Base-by-base conservation (phyloP, 352 stramenopile species). In the Globisporangium rhizosaccharum region DNA sequence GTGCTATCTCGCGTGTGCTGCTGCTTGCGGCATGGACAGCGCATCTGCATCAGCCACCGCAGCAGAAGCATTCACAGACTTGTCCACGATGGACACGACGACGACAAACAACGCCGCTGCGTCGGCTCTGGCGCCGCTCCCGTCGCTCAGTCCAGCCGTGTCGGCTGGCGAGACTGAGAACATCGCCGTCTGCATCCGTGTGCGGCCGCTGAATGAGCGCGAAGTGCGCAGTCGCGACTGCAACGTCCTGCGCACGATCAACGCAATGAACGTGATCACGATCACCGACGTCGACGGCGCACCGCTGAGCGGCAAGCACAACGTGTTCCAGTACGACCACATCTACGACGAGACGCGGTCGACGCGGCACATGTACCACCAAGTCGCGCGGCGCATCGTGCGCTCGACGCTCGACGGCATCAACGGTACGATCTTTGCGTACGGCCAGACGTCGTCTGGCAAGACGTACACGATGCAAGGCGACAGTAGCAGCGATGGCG, bases 401-500 rank as follows among this genome's bases (percentile, higher is more conserved):
- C 67, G 55, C 42, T 93, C 81, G n/a, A 73, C 80, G 37, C 63
- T 93, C 25, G 57, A 73, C 44, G 82, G 82, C 36, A 91, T 93
- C 67, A 93, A 94, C 66, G 84, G 84, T 23, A 91, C 80, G 37
- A 88, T 98, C 59, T 98, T 99, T 77, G 93, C 95, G 12, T 98
- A 98, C 72, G 96, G 96, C 14, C 95, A 98, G 79, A 99, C 96
- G 39, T 96, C 81, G 17, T 93, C 80, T 2, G 96, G 96, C 37
- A 99, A 99, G 73, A 98, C 97, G 26, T 97, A 85, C 70, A 99
- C 96, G 2, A 99, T 99, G 96, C 90, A 98, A 63, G 96, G 96
- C 46, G 57, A 64, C 45, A 60, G 15, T 2, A 51, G 46, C n/a
- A 15, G 18, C 46, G 15, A 10, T 41, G 42, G 17, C 20, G 33